Conservation (phyloP, 2,329 filamentous ascomycete species). For the Elsinoe necatrix region DNA sequence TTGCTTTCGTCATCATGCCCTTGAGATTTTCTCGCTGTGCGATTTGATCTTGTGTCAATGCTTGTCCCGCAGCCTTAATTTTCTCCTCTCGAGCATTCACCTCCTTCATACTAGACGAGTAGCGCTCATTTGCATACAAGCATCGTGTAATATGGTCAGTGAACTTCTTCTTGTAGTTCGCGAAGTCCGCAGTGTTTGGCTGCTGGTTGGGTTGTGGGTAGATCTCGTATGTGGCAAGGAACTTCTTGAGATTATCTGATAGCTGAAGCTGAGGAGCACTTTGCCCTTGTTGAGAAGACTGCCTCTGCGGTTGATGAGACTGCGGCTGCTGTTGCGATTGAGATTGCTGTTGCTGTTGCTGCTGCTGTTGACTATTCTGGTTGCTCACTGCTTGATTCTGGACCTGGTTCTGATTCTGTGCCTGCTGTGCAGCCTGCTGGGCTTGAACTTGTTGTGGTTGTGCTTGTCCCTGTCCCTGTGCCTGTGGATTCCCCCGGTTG, state of each 20-base stretch:
- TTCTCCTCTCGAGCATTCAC: conserved; percentile 10
- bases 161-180: conserved; percentile 17
- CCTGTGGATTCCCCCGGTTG: not conserved
- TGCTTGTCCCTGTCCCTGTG: conserved; percentile 2
- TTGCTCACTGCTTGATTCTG: conserved; percentile 18
- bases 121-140: conserved; percentile 16
- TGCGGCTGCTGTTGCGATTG: conserved; percentile 20
- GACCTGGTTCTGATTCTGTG: conserved; percentile 6
- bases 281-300: conserved; percentile 23
- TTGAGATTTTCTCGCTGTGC: conserved; percentile 16
- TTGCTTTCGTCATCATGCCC: conserved; percentile 15
- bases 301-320: conserved; percentile 22
- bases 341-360: conserved; percentile 9
- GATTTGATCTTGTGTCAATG: conserved; percentile 12
- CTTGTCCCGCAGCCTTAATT: conserved; percentile 14
- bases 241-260: conserved; percentile 24
- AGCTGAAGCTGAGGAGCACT: conserved; percentile 26
- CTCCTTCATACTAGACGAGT: conserved; percentile 10
- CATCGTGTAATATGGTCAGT: conserved; percentile 8
- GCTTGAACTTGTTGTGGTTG: conserved; percentile 4
- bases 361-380: conserved; percentile 16
- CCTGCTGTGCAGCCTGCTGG: conserved; percentile 5
- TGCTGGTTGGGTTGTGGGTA: conserved; percentile 15
- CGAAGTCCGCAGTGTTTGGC: conserved; percentile 17
- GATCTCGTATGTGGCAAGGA: conserved; percentile 16